phyloP scores from a whole-genome alignment of 2,329 filamentous ascomycete species.

The Talaromyces sp. region DNA sequence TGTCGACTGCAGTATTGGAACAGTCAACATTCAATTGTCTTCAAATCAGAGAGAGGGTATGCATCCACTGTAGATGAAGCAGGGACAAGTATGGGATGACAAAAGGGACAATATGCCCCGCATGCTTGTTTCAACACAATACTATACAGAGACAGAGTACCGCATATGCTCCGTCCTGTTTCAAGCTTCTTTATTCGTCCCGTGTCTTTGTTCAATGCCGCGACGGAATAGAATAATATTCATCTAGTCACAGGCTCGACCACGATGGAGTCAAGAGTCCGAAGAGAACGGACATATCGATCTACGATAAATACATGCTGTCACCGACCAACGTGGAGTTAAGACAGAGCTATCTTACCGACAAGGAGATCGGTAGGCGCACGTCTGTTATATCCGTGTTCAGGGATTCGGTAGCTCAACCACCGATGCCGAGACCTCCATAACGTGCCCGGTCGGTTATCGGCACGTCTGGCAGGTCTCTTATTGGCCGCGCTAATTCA shows the following conservation, averaged over 20 bases:
- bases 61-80: not conserved
- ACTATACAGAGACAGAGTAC: not conserved
- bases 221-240: not conserved
- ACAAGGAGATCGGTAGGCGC: not conserved
- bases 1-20: not conserved
- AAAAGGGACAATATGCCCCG: not conserved
- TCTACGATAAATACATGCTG: not conserved
- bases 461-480: not conserved
- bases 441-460: not conserved
- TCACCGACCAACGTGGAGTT: not conserved
- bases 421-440: not conserved
- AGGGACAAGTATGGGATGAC: not conserved
- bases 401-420: not conserved
- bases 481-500: not conserved
- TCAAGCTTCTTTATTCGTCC: not conserved
- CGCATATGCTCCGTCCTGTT: not conserved
- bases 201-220: not conserved
- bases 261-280: not conserved
- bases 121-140: not conserved
- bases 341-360: not conserved
- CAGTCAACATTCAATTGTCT: no score
- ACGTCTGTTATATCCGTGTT: not conserved
- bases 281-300: not conserved
- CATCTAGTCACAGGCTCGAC: not conserved
- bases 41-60: not conserved